Evolutionary conservation across 805 yeast genomes (phyloP), one percentile per base, ranked within the genome.

Genomic region (Candida anglica): DNA sequence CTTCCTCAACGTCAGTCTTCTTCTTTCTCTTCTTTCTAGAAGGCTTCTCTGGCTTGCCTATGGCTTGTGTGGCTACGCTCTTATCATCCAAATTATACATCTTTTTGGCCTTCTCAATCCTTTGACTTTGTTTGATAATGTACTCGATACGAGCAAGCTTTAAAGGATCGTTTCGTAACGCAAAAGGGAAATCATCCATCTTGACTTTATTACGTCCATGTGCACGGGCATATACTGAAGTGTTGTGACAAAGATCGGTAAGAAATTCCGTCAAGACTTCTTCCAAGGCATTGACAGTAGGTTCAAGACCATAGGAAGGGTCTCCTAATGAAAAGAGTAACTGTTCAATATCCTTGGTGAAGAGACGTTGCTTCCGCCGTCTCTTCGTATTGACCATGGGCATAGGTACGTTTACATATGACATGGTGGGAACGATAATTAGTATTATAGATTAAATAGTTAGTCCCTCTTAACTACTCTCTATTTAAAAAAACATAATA

Each of bases 251-350:
- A 10, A 63, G 40, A 34, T 65, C 69, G 8, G 55, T 45, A 15
- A 66, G 46, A 33, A 51, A 66, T 37, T 65, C 70, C 28, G 51
- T 53, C 11, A 66, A 46, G 13, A 58, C 48, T 30, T 66, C 73
- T 36, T 66, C 73, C 3, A 66, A 47, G 7, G 65, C 52, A 36
- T 51, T 58, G 2, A 65, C 50, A 2, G 71, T 64, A 15, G 60
- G 41, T 25, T 66, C 71, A 4, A 53, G 50, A 10, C 65, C 57
- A 7, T 59, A 59, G 0, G 71, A 67, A 2, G 63, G 59, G 37
- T 66, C 73, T 2, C 73, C 73, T 32, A 66, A 42, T 4, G 71
- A 57, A 34, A 55, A 66, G 9, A 66, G 48, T 15, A 66, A 49
- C 34, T 58, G 61, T 33, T 66, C 73, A 18, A 66, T 63, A 40